Evolutionary conservation across 1,284 basidiomycete species (phyloP), one percentile per base, ranked within the genome.

Genomic region (Leccinum subrobustum): DNA sequence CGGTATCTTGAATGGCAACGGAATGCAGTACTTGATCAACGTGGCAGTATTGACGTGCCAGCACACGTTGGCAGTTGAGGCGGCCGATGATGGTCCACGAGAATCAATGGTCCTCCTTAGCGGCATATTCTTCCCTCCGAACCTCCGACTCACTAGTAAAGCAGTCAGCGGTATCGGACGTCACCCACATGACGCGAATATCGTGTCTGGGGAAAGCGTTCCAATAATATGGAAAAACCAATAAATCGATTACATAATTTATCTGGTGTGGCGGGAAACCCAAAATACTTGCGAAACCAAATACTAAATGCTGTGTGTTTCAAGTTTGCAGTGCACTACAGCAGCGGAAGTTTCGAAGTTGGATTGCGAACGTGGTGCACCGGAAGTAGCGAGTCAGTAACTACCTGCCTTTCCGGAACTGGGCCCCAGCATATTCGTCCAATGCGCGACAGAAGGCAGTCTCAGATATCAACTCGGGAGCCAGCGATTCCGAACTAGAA

Each of bases 341-440:
- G 25, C 7, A 50, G 8, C 18, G 20, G 31, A 54, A 39, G 35
- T 35, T 20, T 31, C 12, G 33, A 54, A 54, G 33, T 20, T 25
- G 52, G 12, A 54, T 20, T 39, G 33, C 20, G 35, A 2, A 31
- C 39, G 55, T 48, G 39, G 14, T 58, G 57, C 54, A 64, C 48
- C 16, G 52, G 55, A 54, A 58, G 39, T 33, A 52, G 47, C 54
- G 55, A 39, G 48, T 57, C 31, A 48, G 31, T 27, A 56, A 60
- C 75, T 81, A 91, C 75, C 83, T 88, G 52, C 89, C 89, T 56
- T 89, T 80, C 44, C 89, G 84, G 80, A 91, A 88, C 75, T 91
- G 86, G 9, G 89, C 88, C 7, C 74, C 73, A 5, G 85, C 78
- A 73, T 83, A 92, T 67, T 86, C 82, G 71, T 92, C 89, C 63